Evolutionary conservation across 2,329 filamentous ascomycete genomes (phyloP), one percentile per base, ranked within the genome.

Genomic region (Phaeoacremonium minimum): DNA sequence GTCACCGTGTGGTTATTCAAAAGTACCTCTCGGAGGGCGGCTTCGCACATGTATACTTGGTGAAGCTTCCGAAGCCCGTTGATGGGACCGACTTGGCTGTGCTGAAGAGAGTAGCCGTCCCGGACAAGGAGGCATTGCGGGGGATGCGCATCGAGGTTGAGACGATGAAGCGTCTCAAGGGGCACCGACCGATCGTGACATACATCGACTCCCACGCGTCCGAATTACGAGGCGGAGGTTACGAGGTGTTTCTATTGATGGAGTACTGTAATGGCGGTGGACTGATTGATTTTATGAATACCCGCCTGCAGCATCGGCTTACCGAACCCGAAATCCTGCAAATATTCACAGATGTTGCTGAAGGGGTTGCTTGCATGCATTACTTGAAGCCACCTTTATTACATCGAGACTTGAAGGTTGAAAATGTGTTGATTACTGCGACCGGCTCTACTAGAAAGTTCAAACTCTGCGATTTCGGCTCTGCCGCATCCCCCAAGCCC

Each of bases 231-330:
- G 88, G 86, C 35, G 90, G 90, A 29, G 93, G 93, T 40, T 98
- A 95, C 61, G 93, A 98, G 69, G 93, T 98, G 40, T 98, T 98
- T 55, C 63, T 98, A 55, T 81, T 98, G 46, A 98, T 98, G 93
- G 93, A 98, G 60, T 96, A 84, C 63, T 98, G 93, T 67, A 81
- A 85, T 53, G 93, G 93, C 34, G 93, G 93, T 46, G 91, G 93
- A 22, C 67, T 98, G 57, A 98, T 98, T 58, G 93, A 98, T 66
- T 98, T 97, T 60, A 98, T 98, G 93, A 98, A 98, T 65, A 98
- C 93, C 22, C 80, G 93, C 36, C 69, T 98, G 52, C 93, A 98
- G 65, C 90, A 98, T 60, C 85, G 93, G 34, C 73, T 98, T 61
- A 98, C 91, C 22, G 93, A 98, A 67, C 91, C 93, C 33, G 93